A percentile compares a stretch with the other conserved stretches of the same genome.
phyloP scores from a whole-genome alignment of 805 yeast genomes.

The Myxozyma melibiosi region DNA sequence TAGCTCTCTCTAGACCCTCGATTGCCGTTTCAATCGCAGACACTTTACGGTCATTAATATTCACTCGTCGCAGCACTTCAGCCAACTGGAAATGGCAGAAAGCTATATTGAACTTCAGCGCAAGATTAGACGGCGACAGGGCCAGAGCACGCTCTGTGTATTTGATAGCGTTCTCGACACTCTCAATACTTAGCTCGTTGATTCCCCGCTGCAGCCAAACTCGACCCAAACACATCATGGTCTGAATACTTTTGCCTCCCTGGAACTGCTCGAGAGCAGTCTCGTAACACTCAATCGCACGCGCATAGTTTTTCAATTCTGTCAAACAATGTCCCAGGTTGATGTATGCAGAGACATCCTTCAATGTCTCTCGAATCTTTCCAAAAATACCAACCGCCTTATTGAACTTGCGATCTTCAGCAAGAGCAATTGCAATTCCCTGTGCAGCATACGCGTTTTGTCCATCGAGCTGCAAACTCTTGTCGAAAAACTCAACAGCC shows the following conservation, averaged over 20 bases:
- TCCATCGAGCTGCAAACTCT: conserved; percentile 82
- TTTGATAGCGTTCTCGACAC: conserved; percentile 62
- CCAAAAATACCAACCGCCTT: conserved; percentile 84
- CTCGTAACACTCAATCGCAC: conserved; percentile 84
- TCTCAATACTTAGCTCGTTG: conserved; percentile 64
- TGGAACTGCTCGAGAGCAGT: conserved; percentile 67
- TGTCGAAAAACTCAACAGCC: conserved; percentile 90
- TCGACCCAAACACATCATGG: conserved; percentile 74
- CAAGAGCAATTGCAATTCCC: conserved; percentile 91
- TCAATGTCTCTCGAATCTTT: conserved; percentile 85
- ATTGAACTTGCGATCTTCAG: conserved; percentile 64
- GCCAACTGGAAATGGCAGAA: conserved; percentile 85
- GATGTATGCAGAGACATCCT: conserved; percentile 78
- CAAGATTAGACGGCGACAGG: conserved; percentile 46
- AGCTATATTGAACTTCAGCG: conserved; percentile 76
- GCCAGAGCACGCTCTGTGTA: conserved; percentile 61
- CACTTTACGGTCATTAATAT: conserved; percentile 60
- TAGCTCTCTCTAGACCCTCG: conserved; percentile 62
- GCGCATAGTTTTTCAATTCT: conserved; percentile 78
- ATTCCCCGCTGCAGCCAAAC: conserved; percentile 85
- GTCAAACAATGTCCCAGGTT: conserved; percentile 86
- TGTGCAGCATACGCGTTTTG: conserved; percentile 94
- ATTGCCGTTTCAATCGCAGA: conserved; percentile 62
- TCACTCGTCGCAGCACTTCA: conserved; percentile 69
- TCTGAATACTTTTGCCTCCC: conserved; percentile 63